These are phyloP conservation scores for Penicillium turbatum DNA, from an alignment of 495 filamentous ascomycete genomes.

Conservation along the genomic window DNA sequence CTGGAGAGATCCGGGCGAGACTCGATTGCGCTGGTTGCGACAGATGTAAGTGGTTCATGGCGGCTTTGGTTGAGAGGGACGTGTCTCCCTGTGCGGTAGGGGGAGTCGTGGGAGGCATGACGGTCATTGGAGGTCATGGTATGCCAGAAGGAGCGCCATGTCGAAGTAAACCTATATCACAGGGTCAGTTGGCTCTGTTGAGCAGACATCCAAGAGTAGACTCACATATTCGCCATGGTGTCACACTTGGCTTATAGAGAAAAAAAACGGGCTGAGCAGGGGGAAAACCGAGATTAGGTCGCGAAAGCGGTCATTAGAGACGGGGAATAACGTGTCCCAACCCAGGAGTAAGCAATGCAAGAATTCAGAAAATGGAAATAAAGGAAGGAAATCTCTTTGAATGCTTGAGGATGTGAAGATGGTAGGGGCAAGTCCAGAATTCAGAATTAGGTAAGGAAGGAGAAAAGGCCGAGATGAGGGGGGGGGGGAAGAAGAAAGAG, in stretches of 20 bases:
- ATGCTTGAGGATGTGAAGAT: neutral
- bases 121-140: slow-evolving; percentile 78
- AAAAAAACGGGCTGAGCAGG: slow-evolving; percentile 1
- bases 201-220: slow-evolving; percentile 2
- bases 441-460: slow-evolving; percentile 12
- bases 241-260: slow-evolving; percentile 1
- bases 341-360: neutral
- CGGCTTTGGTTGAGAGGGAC: slow-evolving; percentile 70
- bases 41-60: slow-evolving; percentile 68
- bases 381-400: neutral
- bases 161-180: slow-evolving; percentile 51
- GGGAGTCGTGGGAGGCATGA: slow-evolving; percentile 81
- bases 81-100: slow-evolving; percentile 77
- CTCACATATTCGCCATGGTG: slow-evolving; percentile 30
- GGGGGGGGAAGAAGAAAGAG: slow-evolving; percentile 14
- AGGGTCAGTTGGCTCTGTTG: slow-evolving; percentile 3
- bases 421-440: slow-evolving; percentile 4
- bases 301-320: slow-evolving; percentile 4
- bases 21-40: slow-evolving; percentile 72
- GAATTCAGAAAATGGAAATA: neutral
- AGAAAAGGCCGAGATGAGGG: slow-evolving; percentile 5
- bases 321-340: slow-evolving; percentile 1
- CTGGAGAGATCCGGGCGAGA: slow-evolving; percentile 70
- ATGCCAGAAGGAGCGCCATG: slow-evolving; percentile 88
- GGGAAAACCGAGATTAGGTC: neutral